Conservation (phyloP, 2,329 filamentous ascomycete genomes). For the Diaporthe sp. region DNA sequence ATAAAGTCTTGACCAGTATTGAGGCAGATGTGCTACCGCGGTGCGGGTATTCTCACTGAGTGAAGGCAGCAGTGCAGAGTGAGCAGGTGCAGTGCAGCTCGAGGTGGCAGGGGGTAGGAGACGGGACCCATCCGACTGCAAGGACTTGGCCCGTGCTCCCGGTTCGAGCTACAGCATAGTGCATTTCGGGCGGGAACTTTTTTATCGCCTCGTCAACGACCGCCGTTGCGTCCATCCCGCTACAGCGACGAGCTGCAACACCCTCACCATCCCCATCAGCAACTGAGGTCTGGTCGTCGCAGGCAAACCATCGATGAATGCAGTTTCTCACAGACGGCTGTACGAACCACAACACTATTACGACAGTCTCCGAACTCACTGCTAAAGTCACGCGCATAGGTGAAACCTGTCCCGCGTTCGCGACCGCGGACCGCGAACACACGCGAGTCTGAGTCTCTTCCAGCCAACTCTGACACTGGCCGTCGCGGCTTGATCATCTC, state of each 20-base stretch:
- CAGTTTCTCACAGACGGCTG: slow-evolving; percentile 28
- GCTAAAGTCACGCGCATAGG: slow-evolving; percentile 41
- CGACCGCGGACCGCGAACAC: slow-evolving; percentile 40
- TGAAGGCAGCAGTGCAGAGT: background rate
- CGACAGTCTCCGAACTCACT: slow-evolving; percentile 10
- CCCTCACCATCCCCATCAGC: slow-evolving; percentile 23
- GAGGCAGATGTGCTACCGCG: background rate
- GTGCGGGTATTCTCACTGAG: background rate
- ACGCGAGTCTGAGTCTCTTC: slow-evolving; percentile 36
- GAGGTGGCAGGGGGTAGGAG: background rate
- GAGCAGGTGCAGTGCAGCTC: background rate
- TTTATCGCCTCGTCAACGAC: slow-evolving; percentile 32
- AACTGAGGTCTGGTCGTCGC: slow-evolving; percentile 28
- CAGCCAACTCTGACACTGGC: slow-evolving; percentile 19
- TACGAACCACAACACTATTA: slow-evolving; percentile 33
- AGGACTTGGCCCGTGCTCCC: slow-evolving; percentile 20
- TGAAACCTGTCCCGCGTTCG: slow-evolving; percentile 41
- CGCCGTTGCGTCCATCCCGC: background rate
- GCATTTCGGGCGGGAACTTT: slow-evolving; percentile 32
- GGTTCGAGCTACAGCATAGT: slow-evolving; percentile 22
- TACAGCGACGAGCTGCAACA: slow-evolving; percentile 19
- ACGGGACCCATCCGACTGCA: background rate
- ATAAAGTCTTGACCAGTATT: background rate
- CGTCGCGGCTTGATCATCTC: slow-evolving; percentile 38
- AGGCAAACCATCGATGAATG: slow-evolving; percentile 27